These are phyloP conservation scores for Colletotrichum sp. DNA, from an alignment of 2,329 filamentous ascomycete genomes.

Conservation along the genomic window DNA sequence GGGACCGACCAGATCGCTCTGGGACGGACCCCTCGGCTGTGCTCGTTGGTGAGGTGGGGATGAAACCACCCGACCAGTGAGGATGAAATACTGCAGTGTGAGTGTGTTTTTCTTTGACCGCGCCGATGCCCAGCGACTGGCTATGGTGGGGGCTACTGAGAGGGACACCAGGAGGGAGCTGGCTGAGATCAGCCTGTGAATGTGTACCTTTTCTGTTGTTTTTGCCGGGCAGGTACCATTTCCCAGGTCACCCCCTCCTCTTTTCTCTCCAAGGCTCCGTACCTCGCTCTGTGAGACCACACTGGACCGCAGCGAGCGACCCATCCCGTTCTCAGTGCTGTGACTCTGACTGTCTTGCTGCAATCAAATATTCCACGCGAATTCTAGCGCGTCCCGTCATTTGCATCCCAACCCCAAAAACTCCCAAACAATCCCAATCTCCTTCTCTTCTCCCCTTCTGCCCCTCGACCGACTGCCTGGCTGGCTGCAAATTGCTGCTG, in stretches of 20 bases:
- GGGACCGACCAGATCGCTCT: neutral
- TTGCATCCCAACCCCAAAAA: slow-evolving; percentile 14
- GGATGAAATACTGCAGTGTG: neutral
- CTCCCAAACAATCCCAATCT: slow-evolving; percentile 1
- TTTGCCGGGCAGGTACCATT: neutral
- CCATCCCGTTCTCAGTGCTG: neutral
- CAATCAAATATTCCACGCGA: slow-evolving; percentile 22
- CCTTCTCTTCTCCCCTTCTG: neutral
- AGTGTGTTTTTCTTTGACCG: neutral
- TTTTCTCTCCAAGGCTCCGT: neutral
- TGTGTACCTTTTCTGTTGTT: neutral
- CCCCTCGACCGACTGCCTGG: slow-evolving; percentile 8
- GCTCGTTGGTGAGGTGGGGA: slow-evolving; percentile 7
- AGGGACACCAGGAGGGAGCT: neutral
- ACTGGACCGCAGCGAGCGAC: neutral
- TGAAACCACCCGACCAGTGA: slow-evolving; percentile 14
- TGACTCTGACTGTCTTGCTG: neutral
- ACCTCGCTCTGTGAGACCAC: neutral
- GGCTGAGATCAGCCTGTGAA: neutral
- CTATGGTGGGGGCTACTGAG: neutral
- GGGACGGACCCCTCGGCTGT: slow-evolving; percentile 1
- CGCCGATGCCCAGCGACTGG: neutral
- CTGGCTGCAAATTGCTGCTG: slow-evolving; percentile 18
- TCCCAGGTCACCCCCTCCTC: neutral
- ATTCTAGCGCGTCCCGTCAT: slow-evolving; percentile 22